These are phyloP conservation scores for Xylaria bambusicola DNA, from an alignment of 495 filamentous ascomycete species.

Conservation along the genomic window DNA sequence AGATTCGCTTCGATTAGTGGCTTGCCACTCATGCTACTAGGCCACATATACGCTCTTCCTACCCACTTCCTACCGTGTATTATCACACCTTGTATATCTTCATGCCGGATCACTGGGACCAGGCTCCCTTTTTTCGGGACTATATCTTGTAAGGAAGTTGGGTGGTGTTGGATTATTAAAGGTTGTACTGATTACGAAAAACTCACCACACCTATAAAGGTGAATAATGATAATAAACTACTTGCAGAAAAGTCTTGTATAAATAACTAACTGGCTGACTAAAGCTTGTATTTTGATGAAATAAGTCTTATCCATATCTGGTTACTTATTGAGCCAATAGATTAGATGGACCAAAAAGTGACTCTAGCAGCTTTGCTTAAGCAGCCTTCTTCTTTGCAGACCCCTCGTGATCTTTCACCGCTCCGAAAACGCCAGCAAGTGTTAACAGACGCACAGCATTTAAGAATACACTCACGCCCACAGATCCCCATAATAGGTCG, in stretches of 20 bases:
- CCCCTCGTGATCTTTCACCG: conserved; percentile 1
- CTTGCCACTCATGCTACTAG: background rate
- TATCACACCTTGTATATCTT: conserved; percentile 20
- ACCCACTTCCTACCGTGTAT: conserved; percentile 10
- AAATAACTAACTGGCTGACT: background rate
- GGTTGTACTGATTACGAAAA: conserved; percentile 17
- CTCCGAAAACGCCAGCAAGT: conserved; percentile 54
- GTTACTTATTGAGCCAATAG: no score
- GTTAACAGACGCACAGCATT: conserved; percentile 54
- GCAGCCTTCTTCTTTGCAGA: conserved; percentile 5
- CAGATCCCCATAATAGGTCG: conserved; percentile 58
- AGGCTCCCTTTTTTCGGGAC: background rate
- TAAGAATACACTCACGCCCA: conserved; percentile 54
- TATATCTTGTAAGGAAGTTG: background rate
- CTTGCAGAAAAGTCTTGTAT: background rate
- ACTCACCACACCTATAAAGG: conserved; percentile 8
- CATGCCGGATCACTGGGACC: background rate
- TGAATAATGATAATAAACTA: conserved; percentile 22
- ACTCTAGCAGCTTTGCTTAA: background rate
- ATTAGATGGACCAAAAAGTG: no score
- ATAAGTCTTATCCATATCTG: background rate
- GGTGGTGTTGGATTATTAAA: conserved; percentile 14
- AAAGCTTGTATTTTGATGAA: background rate
- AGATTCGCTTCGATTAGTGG: conserved; percentile 13
- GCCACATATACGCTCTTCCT: conserved; percentile 2